Evolutionary conservation across 139 green algal genomes (phyloP), one percentile per base, ranked within the genome.

Genomic region (Ostreobium quekettii): DNA sequence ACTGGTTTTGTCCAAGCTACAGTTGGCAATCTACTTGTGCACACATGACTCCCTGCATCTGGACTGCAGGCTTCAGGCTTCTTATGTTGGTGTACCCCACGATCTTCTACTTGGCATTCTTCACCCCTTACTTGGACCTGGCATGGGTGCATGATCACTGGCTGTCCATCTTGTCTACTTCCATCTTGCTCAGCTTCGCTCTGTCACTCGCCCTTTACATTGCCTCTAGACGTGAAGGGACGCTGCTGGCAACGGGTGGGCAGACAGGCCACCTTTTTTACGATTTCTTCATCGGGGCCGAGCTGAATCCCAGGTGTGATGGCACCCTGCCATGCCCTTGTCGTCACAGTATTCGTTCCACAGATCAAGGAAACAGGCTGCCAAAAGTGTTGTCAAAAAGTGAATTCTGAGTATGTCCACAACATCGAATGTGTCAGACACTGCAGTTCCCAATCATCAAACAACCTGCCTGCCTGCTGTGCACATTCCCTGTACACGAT

Each of bases 281-380:
- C 31, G 83, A 96, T 76, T 97, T 95, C 66, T 97, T 91, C 82
- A 94, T 97, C 60, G 91, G 91, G 5, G 67, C 87, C 2, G 90
- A 96, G 77, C 82, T 97, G 3, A 97, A 97, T 73, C 91, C 91
- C 1, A n/a, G n/a, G n/a, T n/a, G n/a, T n/a, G n/a, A n/a, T n/a
- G n/a, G n/a, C n/a, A n/a, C n/a, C n/a, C n/a, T n/a, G n/a, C n/a
- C n/a, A n/a, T 70, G 89, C 2, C 24, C 78, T 60, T n/a, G 60
- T 39, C 8, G 39, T 6, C 19, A 26, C 46, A 15, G 15, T 53
- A 26, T 53, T 19, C 46, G 15, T 53, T 53, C 46, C 46, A 19
- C 65, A 48, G 15, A 2, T 24, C 69, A 28, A 38, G 15, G n/a
- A 37, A 56, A 56, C 36, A 59, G 5, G 37, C 37, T 36, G 36